Evolutionary conservation across 2,329 filamentous ascomycete species (phyloP).

Genomic region (Trichoderma asperellum): DNA sequence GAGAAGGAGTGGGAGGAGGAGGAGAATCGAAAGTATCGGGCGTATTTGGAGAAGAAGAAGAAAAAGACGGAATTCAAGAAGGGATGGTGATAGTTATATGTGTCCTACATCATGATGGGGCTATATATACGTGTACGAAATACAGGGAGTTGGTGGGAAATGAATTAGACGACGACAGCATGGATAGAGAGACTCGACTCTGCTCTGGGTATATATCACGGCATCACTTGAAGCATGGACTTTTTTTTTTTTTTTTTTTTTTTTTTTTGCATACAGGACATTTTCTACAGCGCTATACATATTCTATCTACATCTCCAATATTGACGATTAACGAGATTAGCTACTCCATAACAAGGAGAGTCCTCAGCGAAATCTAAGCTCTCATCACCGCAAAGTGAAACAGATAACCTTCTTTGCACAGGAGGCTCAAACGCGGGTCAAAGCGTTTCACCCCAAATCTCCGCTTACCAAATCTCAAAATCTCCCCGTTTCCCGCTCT

Average conservation of each 20-base stretch:
- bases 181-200: conserved; percentile 3
- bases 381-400: conserved; percentile 12
- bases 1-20: conserved; percentile 40
- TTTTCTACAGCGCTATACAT: background rate
- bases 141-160: background rate
- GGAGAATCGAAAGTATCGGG: conserved; percentile 35
- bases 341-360: background rate
- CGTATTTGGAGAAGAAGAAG: conserved; percentile 34
- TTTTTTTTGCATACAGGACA: background rate
- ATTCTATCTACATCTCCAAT: background rate
- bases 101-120: no score
- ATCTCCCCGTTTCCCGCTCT: background rate
- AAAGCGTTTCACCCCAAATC: conserved; percentile 16
- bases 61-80: conserved; percentile 1
- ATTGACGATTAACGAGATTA: background rate
- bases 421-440: background rate
- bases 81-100: background rate
- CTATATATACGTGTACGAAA: background rate
- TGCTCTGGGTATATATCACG: conserved; percentile 6
- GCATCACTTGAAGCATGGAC: background rate
- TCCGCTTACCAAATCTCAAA: conserved; percentile 3
- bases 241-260: no score
- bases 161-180: background rate
- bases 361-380: background rate
- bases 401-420: background rate